Percentiles rank a stretch among this genome's conserved stretches.
These are phyloP conservation scores for Phaeoacremonium minimum DNA, from an alignment of 2,329 filamentous ascomycete genomes.

Conservation along the genomic window DNA sequence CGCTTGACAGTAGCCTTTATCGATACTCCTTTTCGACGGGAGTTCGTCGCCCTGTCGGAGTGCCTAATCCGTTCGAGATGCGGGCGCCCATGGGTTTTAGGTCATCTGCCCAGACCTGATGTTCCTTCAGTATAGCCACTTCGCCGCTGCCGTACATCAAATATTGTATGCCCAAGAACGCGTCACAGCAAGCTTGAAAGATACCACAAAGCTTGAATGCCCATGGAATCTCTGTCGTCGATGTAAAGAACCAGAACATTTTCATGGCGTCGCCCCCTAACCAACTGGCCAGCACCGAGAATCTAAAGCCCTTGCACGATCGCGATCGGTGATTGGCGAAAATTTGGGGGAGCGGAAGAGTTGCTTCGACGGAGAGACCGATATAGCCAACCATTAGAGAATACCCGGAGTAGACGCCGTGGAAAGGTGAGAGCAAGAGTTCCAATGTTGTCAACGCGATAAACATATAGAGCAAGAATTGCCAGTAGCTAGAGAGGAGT, in stretches of 20 bases:
- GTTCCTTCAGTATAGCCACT: constrained; percentile 25
- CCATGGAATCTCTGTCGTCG: constrained; percentile 64
- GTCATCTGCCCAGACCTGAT: constrained; percentile 2
- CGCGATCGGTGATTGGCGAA: constrained; percentile 62
- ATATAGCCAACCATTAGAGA: constrained; percentile 66
- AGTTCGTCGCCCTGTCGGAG: too few relatives aligned
- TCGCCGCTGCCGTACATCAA: constrained; percentile 59
- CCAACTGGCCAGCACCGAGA: constrained; percentile 75
- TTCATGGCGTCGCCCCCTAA: constrained; percentile 79
- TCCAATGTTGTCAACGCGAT: constrained; percentile 58
- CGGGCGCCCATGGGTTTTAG: too few relatives aligned
- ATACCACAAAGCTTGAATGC: constrained; percentile 80
- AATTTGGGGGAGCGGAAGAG: constrained; percentile 77
- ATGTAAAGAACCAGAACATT: constrained; percentile 80
- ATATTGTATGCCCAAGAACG: constrained; percentile 71
- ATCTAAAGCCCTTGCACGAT: constrained; percentile 73
- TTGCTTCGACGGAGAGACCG: constrained; percentile 76
- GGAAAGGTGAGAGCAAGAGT: constrained; percentile 58
- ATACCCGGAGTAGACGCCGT: constrained; percentile 59
- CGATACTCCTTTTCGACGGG: too few relatives aligned
- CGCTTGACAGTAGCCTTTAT: too few relatives aligned
- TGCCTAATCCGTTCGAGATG: too few relatives aligned
- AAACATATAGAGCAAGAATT: constrained; percentile 67
- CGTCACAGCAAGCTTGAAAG: constrained; percentile 76
- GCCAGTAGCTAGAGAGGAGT: constrained; percentile 60